These are phyloP conservation scores for Mortierella sp. DNA, from an alignment of 371 early-diverging fungal species.

Conservation along the genomic window DNA sequence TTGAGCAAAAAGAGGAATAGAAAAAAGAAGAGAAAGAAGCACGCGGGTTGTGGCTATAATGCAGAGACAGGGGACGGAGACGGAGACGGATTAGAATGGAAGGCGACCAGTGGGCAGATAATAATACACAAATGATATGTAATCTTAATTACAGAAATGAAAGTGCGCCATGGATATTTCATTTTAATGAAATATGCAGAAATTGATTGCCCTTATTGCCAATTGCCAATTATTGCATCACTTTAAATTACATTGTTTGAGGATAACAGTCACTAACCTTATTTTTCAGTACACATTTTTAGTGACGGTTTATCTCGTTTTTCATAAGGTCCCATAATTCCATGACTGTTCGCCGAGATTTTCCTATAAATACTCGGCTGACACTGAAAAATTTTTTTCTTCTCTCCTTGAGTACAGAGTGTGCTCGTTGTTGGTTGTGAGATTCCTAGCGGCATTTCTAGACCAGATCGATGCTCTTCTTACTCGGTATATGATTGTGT, in stretches of 20 bases:
- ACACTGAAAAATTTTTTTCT: background rate
- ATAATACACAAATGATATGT: background rate
- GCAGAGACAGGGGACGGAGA: background rate
- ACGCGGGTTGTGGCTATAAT: background rate
- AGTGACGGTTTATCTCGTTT: too few relatives aligned
- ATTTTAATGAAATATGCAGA: background rate
- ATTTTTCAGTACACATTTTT: too few relatives aligned
- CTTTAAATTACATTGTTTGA: too few relatives aligned
- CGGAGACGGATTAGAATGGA: too few relatives aligned
- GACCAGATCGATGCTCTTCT: constrained; percentile 55
- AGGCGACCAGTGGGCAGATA: too few relatives aligned
- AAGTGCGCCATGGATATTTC: background rate
- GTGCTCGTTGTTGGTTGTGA: constrained; percentile 55
- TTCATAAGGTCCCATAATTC: background rate
- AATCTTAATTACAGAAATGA: background rate
- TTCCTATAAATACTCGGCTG: background rate
- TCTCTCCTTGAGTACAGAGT: constrained; percentile 14
- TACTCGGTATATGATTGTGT: constrained; percentile 47
- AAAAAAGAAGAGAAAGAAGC: background rate
- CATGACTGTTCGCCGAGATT: background rate
- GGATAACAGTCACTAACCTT: too few relatives aligned
- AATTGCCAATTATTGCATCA: too few relatives aligned
- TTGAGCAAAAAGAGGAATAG: background rate
- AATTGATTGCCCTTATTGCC: background rate
- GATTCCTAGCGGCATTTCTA: constrained; percentile 56